Percentiles rank a stretch among this genome's conserved stretches.
Evolutionary conservation across 805 yeast species (phyloP).

Genomic region (Kurtzmaniella fragi): DNA sequence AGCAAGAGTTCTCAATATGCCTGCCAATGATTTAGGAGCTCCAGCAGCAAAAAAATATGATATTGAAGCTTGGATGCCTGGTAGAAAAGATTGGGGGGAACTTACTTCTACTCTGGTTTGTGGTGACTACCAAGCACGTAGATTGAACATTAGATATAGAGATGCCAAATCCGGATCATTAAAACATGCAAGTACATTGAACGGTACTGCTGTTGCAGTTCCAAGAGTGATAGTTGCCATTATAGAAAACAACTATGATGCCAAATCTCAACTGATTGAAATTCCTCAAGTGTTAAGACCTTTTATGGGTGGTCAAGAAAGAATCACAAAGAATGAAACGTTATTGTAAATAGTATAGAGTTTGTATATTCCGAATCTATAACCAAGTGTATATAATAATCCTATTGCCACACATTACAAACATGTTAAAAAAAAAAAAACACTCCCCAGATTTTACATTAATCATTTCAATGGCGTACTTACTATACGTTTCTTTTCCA

Average conservation of each 20-base stretch:
- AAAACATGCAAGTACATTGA: slow-evolving; percentile 74
- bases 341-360: background rate
- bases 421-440: background rate
- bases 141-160: slow-evolving; percentile 64
- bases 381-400: slow-evolving; percentile 8
- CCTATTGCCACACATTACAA: slow-evolving; percentile 1
- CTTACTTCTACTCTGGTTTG: slow-evolving; percentile 89
- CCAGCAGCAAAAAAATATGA: slow-evolving; percentile 92
- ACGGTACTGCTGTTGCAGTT: slow-evolving; percentile 94
- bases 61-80: slow-evolving; percentile 98
- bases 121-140: slow-evolving; percentile 82
- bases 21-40: slow-evolving; percentile 85
- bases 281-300: slow-evolving; percentile 67
- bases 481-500: slow-evolving; percentile 17
- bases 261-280: slow-evolving; percentile 43
- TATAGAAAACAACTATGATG: slow-evolving; percentile 79
- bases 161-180: slow-evolving; percentile 23
- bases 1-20: slow-evolving; percentile 84
- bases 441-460: background rate
- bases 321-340: slow-evolving; percentile 13
- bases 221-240: slow-evolving; percentile 88
- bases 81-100: slow-evolving; percentile 90
- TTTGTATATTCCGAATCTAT: slow-evolving; percentile 1
- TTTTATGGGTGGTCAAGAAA: slow-evolving; percentile 63
- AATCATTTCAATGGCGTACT: slow-evolving; percentile 18